These are phyloP conservation scores for Dissophora globulifera DNA, from an alignment of 192 early-diverging fungal species.

Conservation along the genomic window DNA sequence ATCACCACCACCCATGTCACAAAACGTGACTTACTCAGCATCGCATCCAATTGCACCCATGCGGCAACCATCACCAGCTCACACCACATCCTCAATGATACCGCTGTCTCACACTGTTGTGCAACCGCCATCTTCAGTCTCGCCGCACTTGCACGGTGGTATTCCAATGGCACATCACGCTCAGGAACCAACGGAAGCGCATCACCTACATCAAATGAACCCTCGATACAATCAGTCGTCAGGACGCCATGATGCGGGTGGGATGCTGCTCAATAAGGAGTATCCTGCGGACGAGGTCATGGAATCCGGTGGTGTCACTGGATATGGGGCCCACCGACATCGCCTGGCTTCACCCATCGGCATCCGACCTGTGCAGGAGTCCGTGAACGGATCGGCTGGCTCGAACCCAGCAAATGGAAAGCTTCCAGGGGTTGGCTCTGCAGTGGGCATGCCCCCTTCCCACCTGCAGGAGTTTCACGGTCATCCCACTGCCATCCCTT, in stretches of 20 bases:
- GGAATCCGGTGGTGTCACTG: conserved; percentile 41
- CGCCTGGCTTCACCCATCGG: conserved; percentile 35
- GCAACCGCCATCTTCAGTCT: conserved; percentile 1
- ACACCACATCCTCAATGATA: not conserved
- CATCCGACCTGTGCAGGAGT: conserved; percentile 18
- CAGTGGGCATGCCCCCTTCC: not conserved
- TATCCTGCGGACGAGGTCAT: conserved; percentile 44
- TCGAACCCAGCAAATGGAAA: conserved; percentile 5
- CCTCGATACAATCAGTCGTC: not conserved
- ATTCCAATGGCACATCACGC: not conserved
- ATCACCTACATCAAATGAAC: too few relatives aligned
- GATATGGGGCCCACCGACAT: conserved; percentile 24
- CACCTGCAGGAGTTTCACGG: conserved; percentile 14
- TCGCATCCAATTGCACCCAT: not conserved
- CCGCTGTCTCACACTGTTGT: not conserved
- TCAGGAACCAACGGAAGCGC: conserved; percentile 1
- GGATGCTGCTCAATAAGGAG: conserved; percentile 2
- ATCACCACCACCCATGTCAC: not conserved
- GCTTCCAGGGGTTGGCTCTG: conserved; percentile 29
- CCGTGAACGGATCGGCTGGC: conserved; percentile 11
- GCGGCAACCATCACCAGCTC: not conserved
- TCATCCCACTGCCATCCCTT: not conserved
- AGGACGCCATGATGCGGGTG: conserved; percentile 10
- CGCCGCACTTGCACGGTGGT: not conserved
- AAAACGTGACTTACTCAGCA: not conserved